Conservation (phyloP, 257 asterid genomes). For the Voacanga thouarsii region DNA sequence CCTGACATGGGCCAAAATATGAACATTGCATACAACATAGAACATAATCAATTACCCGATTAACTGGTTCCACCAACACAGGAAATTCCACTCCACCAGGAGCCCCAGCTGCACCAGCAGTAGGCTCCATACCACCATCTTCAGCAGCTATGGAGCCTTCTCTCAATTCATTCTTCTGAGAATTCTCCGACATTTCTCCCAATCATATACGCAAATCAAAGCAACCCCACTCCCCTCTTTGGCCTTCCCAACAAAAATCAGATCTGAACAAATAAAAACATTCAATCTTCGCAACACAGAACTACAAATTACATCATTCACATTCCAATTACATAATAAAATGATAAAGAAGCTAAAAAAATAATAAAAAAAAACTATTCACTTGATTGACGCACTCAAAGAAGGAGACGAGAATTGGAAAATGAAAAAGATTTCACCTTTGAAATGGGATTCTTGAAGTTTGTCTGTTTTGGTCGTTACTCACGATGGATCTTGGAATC, state of each 20-base stretch:
- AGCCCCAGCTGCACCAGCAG: conserved; percentile 31
- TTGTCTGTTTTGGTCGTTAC: not conserved
- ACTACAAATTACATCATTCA: not conserved
- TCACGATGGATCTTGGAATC: conserved; percentile 7
- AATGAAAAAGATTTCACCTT: not conserved
- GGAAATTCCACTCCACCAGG: conserved; percentile 23
- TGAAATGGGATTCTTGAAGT: conserved; percentile 6
- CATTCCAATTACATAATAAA: not conserved
- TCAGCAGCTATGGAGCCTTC: conserved; percentile 49
- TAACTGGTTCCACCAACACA: conserved; percentile 33
- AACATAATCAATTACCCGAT: conserved; percentile 20
- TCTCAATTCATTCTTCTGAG: conserved; percentile 19
- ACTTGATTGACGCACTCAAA: not conserved
- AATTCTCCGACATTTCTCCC: conserved; percentile 57
- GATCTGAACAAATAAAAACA: conserved; percentile 44
- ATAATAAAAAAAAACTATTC: not conserved
- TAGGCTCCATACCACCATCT: conserved; percentile 33
- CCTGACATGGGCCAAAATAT: not conserved
- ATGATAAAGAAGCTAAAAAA: not conserved
- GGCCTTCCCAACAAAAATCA: conserved; percentile 12
- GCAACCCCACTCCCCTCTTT: conserved; percentile 13
- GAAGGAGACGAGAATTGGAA: not conserved
- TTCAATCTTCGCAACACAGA: conserved; percentile 15
- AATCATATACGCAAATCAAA: conserved; percentile 31
- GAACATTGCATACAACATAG: not conserved